These are phyloP conservation scores for Panicum hallii DNA, from an alignment of 202 grass and related monocot genomes.

Conservation along the genomic window DNA sequence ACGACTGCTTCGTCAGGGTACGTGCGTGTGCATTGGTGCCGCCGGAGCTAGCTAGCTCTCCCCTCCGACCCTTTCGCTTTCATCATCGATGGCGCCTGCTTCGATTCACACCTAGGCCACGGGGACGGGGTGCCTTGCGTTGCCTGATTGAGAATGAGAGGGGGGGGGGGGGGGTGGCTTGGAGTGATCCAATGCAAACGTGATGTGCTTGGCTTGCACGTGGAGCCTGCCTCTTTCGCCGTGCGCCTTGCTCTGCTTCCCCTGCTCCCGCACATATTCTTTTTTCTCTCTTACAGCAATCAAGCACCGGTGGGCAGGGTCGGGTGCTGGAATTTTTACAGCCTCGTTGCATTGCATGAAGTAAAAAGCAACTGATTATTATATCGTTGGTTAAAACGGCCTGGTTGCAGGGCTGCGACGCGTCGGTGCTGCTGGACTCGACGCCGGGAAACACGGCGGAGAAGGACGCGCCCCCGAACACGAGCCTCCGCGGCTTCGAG, in stretches of 20 bases:
- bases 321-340: no score
- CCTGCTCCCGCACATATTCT: background rate
- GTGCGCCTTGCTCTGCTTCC: conserved; percentile 25
- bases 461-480: conserved; percentile 80
- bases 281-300: no score
- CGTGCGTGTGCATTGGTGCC: background rate
- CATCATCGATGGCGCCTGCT: background rate
- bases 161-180: background rate
- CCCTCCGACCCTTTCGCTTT: no score
- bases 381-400: no score
- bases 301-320: no score
- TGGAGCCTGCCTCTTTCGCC: conserved; percentile 20
- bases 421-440: conserved; percentile 82
- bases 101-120: no score
- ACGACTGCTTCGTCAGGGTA: conserved; percentile 88
- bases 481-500: conserved; percentile 71
- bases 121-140: background rate
- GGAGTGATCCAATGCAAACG: conserved; percentile 43
- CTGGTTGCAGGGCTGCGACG: conserved; percentile 75
- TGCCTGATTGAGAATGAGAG: background rate
- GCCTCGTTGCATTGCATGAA: no score
- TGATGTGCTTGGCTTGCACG: conserved; percentile 1
- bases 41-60: no score
- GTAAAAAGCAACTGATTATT: no score
- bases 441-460: conserved; percentile 69